A percentile compares a stretch with the other conserved stretches of the same genome.
Evolutionary conservation across 129 eudicot species (phyloP).

Genomic region (Pseudognaphalium luteoalbum): DNA sequence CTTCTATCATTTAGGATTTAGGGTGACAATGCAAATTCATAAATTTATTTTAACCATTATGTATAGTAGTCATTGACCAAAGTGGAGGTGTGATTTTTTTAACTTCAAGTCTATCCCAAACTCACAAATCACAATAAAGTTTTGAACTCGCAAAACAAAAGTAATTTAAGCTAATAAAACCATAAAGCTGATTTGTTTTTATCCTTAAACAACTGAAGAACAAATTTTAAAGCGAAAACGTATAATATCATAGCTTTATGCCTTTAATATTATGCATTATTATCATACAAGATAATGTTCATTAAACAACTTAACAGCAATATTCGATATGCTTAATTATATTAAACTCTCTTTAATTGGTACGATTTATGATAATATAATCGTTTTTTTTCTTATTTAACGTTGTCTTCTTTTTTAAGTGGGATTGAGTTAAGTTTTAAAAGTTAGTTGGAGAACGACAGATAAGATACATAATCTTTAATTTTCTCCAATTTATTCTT

Average conservation of each 20-base stretch:
- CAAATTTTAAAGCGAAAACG: background rate
- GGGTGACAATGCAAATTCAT: too few relatives aligned
- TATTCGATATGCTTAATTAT: background rate
- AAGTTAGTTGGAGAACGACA: background rate
- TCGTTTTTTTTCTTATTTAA: background rate
- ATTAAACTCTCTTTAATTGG: slow-evolving; percentile 16
- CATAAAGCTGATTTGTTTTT: background rate
- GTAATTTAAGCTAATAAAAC: background rate
- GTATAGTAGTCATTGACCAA: too few relatives aligned
- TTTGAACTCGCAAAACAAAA: background rate
- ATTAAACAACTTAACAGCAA: slow-evolving; percentile 2
- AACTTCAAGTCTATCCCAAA: too few relatives aligned
- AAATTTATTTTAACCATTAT: too few relatives aligned
- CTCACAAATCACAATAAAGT: background rate
- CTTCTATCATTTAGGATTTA: too few relatives aligned
- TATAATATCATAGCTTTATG: background rate
- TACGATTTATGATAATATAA: background rate
- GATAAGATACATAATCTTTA: background rate
- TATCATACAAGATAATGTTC: slow-evolving; percentile 4
- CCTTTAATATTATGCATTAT: background rate
- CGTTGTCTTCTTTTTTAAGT: background rate
- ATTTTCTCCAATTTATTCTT: background rate
- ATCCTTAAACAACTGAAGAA: background rate
- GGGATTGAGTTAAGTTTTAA: background rate
- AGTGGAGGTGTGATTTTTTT: too few relatives aligned